phyloP scores from a whole-genome alignment of 768 basidiomycete genomes.

The Suillus hirtellus region DNA sequence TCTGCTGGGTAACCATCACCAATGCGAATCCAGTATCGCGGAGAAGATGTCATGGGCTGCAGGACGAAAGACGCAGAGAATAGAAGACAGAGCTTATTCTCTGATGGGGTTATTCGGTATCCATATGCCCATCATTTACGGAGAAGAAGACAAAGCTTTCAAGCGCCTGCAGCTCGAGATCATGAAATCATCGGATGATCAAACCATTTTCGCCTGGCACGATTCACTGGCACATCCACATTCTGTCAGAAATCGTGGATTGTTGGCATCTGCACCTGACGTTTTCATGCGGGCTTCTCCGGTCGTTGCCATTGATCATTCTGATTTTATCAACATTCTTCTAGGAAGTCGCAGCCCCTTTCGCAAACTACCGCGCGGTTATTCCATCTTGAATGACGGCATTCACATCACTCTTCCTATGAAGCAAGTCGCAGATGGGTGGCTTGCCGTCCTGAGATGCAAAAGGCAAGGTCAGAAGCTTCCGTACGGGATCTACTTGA shows the following conservation, averaged over 20 bases:
- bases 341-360: not conserved
- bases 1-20: conserved; percentile 3
- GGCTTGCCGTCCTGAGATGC: conserved; percentile 13
- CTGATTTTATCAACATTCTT: not conserved
- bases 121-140: conserved; percentile 20
- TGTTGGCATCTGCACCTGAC: conserved; percentile 11
- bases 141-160: conserved; percentile 22
- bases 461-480: not conserved
- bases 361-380: not conserved
- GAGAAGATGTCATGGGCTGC: conserved; percentile 33
- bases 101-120: conserved; percentile 24
- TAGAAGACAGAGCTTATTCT: conserved; percentile 31
- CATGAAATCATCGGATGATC: conserved; percentile 15
- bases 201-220: conserved; percentile 17
- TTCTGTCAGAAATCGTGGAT: conserved; percentile 3
- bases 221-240: not conserved
- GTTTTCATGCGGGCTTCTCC: not conserved
- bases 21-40: conserved; percentile 13
- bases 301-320: conserved; percentile 4
- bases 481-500: conserved; percentile 2
- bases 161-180: conserved; percentile 18
- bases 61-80: conserved; percentile 27
- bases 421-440: not conserved
- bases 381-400: conserved; percentile 7
- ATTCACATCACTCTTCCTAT: conserved; percentile 14